Percentiles rank a stretch among this genome's conserved stretches.
Conservation (phyloP, 106 monocot genomes). For the Triglochin maritima region DNA sequence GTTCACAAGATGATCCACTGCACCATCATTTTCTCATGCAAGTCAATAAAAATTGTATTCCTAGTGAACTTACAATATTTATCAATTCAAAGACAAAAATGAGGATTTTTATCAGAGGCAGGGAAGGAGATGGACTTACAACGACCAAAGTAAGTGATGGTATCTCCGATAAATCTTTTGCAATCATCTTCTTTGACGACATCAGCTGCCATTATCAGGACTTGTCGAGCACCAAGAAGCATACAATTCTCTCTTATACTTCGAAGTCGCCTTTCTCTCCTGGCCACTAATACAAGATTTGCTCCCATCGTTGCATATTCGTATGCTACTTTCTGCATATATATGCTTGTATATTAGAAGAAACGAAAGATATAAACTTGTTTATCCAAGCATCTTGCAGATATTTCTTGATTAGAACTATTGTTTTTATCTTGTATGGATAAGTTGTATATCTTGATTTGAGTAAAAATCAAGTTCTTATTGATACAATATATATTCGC, state of each 20-base stretch:
- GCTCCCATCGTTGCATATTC: slow-evolving; percentile 61
- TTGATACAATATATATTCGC: no score
- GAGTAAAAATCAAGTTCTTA: no score
- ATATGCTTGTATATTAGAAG: not conserved
- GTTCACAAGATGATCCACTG: slow-evolving; percentile 27
- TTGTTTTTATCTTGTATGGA: no score
- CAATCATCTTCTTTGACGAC: slow-evolving; percentile 88
- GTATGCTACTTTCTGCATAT: slow-evolving; percentile 80
- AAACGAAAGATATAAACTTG: not conserved
- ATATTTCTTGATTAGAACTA: no score
- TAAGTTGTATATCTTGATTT: no score
- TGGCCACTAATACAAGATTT: slow-evolving; percentile 67
- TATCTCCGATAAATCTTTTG: slow-evolving; percentile 49
- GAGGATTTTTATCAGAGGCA: no score
- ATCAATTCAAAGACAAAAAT: no score
- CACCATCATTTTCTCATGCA: not conserved
- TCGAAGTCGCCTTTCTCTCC: slow-evolving; percentile 51
- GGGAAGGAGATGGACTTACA: slow-evolving; percentile 28
- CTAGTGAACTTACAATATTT: not conserved
- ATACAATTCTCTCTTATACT: slow-evolving; percentile 64
- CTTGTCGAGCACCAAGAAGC: slow-evolving; percentile 31
- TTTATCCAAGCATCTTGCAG: not conserved
- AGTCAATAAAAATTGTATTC: not conserved
- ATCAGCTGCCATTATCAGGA: slow-evolving; percentile 52
- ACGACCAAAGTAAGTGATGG: slow-evolving; percentile 36